A percentile compares a stretch with the other conserved stretches of the same genome.
phyloP scores from a whole-genome alignment of 305 asterid species.

The Rubia peregrina region DNA sequence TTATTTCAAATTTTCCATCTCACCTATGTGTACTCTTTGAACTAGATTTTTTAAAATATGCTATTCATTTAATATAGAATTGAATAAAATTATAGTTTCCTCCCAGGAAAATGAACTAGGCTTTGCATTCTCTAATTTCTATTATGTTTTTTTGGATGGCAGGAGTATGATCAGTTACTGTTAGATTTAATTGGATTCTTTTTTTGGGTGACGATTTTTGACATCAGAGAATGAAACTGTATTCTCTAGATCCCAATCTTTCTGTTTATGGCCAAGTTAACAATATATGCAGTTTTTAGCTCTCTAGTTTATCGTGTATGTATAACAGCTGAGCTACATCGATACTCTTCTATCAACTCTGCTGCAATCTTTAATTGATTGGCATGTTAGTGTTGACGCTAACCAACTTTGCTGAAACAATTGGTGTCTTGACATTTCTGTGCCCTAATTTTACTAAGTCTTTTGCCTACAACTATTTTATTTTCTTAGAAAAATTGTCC shows the following conservation, averaged over 20 bases:
- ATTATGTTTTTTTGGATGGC: neutral
- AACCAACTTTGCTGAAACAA: neutral
- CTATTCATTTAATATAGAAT: neutral
- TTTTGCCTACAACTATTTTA: neutral
- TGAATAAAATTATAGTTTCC: neutral
- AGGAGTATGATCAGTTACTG: neutral
- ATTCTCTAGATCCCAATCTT: constrained; percentile 4
- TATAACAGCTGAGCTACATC: neutral
- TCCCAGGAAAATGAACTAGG: neutral
- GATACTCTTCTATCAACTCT: neutral
- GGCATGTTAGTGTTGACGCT: neutral
- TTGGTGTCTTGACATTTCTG: no score
- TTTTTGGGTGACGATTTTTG: neutral
- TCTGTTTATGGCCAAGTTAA: neutral
- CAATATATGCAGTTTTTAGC: neutral
- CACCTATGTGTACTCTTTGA: no score
- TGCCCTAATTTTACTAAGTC: neutral
- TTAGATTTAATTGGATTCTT: neutral
- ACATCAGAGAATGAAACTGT: neutral
- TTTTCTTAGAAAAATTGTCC: neutral
- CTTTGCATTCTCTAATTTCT: neutral
- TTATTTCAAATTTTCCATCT: no score
- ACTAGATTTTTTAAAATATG: no score
- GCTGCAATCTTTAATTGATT: neutral
- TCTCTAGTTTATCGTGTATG: neutral